Base-by-base conservation (phyloP, 2,329 filamentous ascomycete species). In the Ophiostoma perfectum region DNA sequence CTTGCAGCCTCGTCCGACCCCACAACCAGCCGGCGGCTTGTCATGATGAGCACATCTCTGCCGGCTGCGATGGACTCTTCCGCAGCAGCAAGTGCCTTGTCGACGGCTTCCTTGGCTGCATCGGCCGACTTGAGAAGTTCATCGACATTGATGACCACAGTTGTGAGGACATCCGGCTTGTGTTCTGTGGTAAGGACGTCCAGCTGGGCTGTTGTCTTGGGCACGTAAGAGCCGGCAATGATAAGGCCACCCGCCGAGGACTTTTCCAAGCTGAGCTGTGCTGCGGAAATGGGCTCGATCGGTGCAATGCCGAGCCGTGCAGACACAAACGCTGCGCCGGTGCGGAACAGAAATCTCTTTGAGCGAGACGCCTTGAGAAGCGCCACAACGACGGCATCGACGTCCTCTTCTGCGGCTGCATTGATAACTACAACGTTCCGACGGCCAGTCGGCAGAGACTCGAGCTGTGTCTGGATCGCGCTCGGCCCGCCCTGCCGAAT, bases 381-480 rank as follows among this genome's bases (percentile, higher is more conserved):
- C 0, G 83, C 85, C 0, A 80, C 76, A 0, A 86, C 79, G 4
- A 86, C 82, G 11, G 85, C 80, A 65, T 85, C 81, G 78, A 85
- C 83, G 70, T 85, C 83, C 11, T 78, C 77, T 70, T 83, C 81
- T 9, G 78, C 78, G 0, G 79, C 81, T 2, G 82, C 81, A 72
- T 84, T 84, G 27, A 82, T 78, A 62, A 84, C 77, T 0, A 84
- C 74, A 11, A 84, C 80, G 2, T 38, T 64, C 38, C 75, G 76
- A 0, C 76, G 72, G 2, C 79, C 73, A 0, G 70, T 70, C 5
- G 79, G 72, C 8, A 86, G 49, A 4, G 49, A 55, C 14, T 55
- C 49, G 3, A 55, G 49, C 18, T 55, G 49, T 55, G 8, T 14
- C 49, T 55, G 49, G 5, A 55, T 55, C 9, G 49, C 49, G n/a